Evolutionary conservation across 768 basidiomycete genomes (phyloP).

Genomic region (Dacryopinax spathularia): DNA sequence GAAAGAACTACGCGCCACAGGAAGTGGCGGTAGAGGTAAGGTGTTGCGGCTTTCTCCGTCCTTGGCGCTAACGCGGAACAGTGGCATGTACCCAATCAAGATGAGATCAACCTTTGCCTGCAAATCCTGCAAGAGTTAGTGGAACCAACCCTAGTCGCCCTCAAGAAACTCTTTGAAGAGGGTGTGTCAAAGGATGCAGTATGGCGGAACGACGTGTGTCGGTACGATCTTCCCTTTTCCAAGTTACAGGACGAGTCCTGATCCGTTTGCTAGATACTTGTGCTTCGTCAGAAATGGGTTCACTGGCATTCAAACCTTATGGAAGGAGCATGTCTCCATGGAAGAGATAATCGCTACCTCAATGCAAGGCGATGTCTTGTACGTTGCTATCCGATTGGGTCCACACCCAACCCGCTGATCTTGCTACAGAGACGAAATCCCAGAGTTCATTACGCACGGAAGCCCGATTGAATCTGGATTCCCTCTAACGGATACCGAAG

Average conservation of each 20-base stretch:
- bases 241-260: too few species aligned
- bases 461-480: slow-evolving; percentile 52
- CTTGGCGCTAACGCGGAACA: slow-evolving; percentile 28
- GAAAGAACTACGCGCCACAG: slow-evolving; percentile 53
- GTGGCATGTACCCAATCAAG: slow-evolving; percentile 61
- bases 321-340: slow-evolving; percentile 37
- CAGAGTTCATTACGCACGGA: slow-evolving; percentile 59
- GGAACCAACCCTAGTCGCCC: slow-evolving; percentile 41
- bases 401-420: not conserved
- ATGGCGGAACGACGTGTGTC: slow-evolving; percentile 81
- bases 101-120: slow-evolving; percentile 64
- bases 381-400: slow-evolving; percentile 16
- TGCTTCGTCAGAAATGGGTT: slow-evolving; percentile 64
- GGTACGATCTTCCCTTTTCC: slow-evolving; percentile 25
- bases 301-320: slow-evolving; percentile 54
- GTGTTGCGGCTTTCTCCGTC: not conserved
- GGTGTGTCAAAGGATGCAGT: slow-evolving; percentile 38
- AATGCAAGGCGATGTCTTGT: slow-evolving; percentile 56
- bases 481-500: slow-evolving; percentile 46
- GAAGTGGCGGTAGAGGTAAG: slow-evolving; percentile 48
- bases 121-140: slow-evolving; percentile 53
- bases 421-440: slow-evolving; percentile 45
- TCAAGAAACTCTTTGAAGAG: slow-evolving; percentile 43
- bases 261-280: slow-evolving; percentile 34
- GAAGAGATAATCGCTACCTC: slow-evolving; percentile 34